phyloP scores from a whole-genome alignment of 208 protist genomes.

The Trypanosoma platydactyli region DNA sequence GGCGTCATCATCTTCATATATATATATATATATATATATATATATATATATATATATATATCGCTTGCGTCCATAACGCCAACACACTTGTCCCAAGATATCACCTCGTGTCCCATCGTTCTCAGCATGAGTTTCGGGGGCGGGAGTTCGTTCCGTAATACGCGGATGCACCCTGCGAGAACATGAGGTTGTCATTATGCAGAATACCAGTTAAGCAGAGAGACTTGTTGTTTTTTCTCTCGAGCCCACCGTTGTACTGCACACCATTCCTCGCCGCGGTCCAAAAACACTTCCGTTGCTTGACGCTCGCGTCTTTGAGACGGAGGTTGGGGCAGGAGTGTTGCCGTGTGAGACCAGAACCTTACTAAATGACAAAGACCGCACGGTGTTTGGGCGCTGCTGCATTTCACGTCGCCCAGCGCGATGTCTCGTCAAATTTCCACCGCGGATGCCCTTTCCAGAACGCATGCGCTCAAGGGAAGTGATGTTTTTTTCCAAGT shows the following conservation, averaged over 20 bases:
- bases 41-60: too few relatives aligned
- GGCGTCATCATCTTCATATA: too few relatives aligned
- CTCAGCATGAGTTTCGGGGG: too few relatives aligned
- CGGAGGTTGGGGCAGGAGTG: neutral
- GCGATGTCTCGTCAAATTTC: neutral
- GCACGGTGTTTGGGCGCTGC: neutral
- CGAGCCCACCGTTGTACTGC: too few relatives aligned
- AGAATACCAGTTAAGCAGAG: neutral
- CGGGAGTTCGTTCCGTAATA: too few relatives aligned
- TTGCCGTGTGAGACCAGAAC: neutral
- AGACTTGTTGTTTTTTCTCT: slow-evolving; percentile 1
- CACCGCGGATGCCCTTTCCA: neutral
- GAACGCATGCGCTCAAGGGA: neutral
- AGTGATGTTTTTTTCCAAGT: neutral
- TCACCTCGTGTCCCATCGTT: too few relatives aligned
- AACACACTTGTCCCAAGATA: too few relatives aligned
- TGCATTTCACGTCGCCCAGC: neutral
- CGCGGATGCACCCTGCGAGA: too few relatives aligned
- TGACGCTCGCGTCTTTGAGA: neutral
- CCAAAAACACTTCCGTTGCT: neutral
- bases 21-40: too few relatives aligned
- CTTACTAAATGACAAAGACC: neutral
- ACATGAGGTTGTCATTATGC: too few relatives aligned
- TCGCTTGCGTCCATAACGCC: too few relatives aligned
- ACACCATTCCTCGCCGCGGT: neutral